phyloP scores from a whole-genome alignment of 108 stramenopile genomes.

The Stephanodiscus triporus region DNA sequence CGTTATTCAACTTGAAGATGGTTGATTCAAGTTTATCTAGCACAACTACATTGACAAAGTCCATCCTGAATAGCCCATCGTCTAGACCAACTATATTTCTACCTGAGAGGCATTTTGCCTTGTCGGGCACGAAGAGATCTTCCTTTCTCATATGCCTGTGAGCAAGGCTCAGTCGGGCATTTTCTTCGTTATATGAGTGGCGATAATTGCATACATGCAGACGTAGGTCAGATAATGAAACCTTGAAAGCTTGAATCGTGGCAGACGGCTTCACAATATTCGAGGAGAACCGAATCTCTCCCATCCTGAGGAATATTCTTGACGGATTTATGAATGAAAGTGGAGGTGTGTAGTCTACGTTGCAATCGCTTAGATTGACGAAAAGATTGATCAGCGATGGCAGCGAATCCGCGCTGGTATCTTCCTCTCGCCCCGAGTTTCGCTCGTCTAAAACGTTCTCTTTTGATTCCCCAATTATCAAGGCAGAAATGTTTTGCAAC shows the following conservation, averaged over 20 bases:
- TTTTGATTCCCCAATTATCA: conserved; percentile 27
- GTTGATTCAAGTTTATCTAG: conserved; percentile 68
- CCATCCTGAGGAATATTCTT: conserved; percentile 63
- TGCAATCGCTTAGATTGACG: conserved; percentile 70
- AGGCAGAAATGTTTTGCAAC: conserved; percentile 40
- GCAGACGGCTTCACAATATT: conserved; percentile 66
- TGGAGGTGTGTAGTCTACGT: conserved; percentile 73
- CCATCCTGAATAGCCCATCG: conserved; percentile 56
- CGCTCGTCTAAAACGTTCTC: not conserved
- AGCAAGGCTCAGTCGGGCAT: conserved; percentile 51
- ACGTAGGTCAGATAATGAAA: conserved; percentile 68
- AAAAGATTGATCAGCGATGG: conserved; percentile 50
- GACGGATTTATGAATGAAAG: conserved; percentile 51
- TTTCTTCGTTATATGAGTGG: conserved; percentile 61
- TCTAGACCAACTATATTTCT: conserved; percentile 38
- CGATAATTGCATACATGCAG: conserved; percentile 58
- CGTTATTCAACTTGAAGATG: conserved; percentile 21
- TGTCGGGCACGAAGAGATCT: conserved; percentile 16
- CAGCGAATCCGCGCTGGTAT: not conserved
- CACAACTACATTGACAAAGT: conserved; percentile 62
- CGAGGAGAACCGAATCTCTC: conserved; percentile 71
- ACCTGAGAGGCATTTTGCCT: conserved; percentile 1
- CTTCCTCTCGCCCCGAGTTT: not conserved
- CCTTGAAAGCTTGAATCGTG: conserved; percentile 54
- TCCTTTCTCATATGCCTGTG: conserved; percentile 27